Conservation (phyloP, 495 filamentous ascomycete species). For the Hypoxylon perforatum region DNA sequence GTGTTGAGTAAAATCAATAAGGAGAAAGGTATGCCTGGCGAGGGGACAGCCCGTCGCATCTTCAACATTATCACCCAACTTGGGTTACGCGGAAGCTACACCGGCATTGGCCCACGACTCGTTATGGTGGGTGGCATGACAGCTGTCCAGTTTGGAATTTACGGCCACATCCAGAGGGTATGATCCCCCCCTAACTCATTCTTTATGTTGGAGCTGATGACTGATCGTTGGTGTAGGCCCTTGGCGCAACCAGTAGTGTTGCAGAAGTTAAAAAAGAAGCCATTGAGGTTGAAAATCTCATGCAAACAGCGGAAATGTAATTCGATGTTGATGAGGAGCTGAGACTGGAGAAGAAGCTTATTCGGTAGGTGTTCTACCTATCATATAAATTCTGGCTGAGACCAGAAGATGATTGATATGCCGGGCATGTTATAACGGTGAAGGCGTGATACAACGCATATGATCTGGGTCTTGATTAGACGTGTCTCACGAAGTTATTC, state of each 20-base stretch:
- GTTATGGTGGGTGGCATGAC: constrained; percentile 80
- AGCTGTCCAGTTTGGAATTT: constrained; percentile 86
- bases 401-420: constrained; percentile 17
- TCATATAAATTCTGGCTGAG: constrained; percentile 2
- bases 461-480: constrained; percentile 4
- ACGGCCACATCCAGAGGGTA: constrained; percentile 75
- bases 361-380: constrained; percentile 4
- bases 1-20: constrained; percentile 95
- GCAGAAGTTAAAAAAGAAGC: constrained; percentile 28
- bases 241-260: constrained; percentile 39
- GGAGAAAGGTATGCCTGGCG: constrained; percentile 80
- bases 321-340: background rate
- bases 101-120: constrained; percentile 80
- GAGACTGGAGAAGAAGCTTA: background rate
- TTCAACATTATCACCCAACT: constrained; percentile 85
- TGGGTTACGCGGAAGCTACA: constrained; percentile 77
- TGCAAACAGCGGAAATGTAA: constrained; percentile 26
- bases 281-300: constrained; percentile 18
- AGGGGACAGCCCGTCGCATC: constrained; percentile 77
- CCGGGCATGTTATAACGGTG: constrained; percentile 2
- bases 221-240: constrained; percentile 34
- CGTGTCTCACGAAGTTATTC: constrained; percentile 2
- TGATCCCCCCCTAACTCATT: background rate
- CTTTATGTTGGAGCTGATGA: background rate
- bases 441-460: constrained; percentile 11